Percentiles rank a stretch among this genome's conserved stretches.
Evolutionary conservation across 2,329 filamentous ascomycete species (phyloP).

Genomic region (Neoascochyta sp.): DNA sequence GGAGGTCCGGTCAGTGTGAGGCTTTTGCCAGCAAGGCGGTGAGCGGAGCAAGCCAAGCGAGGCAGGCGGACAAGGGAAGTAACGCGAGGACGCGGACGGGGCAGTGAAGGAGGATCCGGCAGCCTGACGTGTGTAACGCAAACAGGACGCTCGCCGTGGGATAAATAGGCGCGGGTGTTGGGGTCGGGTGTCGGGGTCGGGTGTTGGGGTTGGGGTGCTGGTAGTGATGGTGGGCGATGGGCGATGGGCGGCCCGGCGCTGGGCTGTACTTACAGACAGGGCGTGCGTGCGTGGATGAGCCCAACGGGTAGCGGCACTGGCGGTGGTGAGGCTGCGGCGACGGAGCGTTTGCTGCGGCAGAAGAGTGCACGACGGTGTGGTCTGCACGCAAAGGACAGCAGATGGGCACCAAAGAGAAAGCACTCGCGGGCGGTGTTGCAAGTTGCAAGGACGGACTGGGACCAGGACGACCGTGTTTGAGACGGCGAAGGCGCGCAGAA

Average conservation of each 20-base stretch:
- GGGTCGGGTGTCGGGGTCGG: slow-evolving; percentile 10
- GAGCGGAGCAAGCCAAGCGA: slow-evolving; percentile 42
- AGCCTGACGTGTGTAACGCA: not conserved
- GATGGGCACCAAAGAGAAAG: slow-evolving; percentile 20
- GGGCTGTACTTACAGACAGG: slow-evolving; percentile 39
- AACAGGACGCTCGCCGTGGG: slow-evolving; percentile 6
- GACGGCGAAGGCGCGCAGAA: no score
- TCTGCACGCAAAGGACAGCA: slow-evolving; percentile 32
- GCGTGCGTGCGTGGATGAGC: slow-evolving; percentile 34
- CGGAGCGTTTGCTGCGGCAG: slow-evolving; percentile 14
- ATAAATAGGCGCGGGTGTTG: slow-evolving; percentile 15
- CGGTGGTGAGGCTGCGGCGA: slow-evolving; percentile 11
- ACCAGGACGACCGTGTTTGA: no score
- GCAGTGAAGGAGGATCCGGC: slow-evolving; percentile 10
- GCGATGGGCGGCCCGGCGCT: slow-evolving; percentile 26
- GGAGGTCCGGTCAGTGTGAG: slow-evolving; percentile 39
- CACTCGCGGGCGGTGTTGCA: no score
- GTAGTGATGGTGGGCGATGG: no score
- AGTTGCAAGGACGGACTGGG: no score
- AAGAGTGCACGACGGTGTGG: slow-evolving; percentile 18
- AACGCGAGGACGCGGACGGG: slow-evolving; percentile 16
- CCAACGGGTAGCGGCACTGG: slow-evolving; percentile 34
- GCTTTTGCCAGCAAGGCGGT: slow-evolving; percentile 43
- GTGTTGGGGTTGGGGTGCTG: no score
- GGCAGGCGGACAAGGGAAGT: slow-evolving; percentile 20